These are phyloP conservation scores for Cerrena zonata DNA, from an alignment of 1,284 basidiomycete genomes.

Conservation along the genomic window DNA sequence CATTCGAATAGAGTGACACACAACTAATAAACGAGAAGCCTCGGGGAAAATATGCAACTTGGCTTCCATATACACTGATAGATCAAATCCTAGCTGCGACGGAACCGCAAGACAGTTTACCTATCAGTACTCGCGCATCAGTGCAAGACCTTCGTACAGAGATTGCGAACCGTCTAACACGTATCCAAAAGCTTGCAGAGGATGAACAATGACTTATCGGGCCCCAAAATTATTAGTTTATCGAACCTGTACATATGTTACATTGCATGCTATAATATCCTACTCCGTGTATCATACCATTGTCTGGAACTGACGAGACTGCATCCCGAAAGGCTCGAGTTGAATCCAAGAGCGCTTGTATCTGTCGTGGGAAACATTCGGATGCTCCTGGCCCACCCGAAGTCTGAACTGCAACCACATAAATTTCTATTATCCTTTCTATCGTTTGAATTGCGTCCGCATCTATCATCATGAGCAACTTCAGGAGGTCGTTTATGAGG, in stretches of 20 bases:
- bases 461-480: conserved; percentile 20
- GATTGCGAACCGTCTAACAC: conserved; percentile 54
- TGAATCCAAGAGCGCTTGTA: not conserved
- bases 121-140: conserved; percentile 34
- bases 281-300: not conserved
- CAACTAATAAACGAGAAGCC: not conserved
- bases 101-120: conserved; percentile 43
- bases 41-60: conserved; percentile 41
- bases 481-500: conserved; percentile 47
- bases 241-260: not conserved
- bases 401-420: conserved; percentile 8
- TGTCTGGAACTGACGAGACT: not conserved
- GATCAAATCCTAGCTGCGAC: conserved; percentile 79
- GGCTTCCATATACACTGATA: conserved; percentile 81
- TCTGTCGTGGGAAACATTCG: not conserved
- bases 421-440: conserved; percentile 5
- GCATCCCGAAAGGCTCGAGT: not conserved
- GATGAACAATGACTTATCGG: not conserved
- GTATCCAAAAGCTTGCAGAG: conserved; percentile 48
- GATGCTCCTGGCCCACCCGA: not conserved
- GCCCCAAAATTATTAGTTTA: not conserved
- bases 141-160: conserved; percentile 51
- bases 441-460: not conserved
- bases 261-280: not conserved
- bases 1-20: not conserved